Base-by-base conservation (phyloP, 1,139 yeast species). In the Citeromyces siamensis region DNA sequence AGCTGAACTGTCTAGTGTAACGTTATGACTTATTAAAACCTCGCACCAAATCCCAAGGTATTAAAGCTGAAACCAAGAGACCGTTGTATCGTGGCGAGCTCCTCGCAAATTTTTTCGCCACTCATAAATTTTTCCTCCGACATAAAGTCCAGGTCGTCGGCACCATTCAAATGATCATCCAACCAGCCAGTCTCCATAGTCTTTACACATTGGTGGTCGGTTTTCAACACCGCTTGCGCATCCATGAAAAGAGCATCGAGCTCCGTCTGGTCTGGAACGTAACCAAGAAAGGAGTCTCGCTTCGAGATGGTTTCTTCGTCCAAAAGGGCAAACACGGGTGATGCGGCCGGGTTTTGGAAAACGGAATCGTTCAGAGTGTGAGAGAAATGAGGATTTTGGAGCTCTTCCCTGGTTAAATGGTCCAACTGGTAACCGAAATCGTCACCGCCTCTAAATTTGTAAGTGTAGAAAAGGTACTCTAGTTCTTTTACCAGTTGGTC, bases 111-210 rank as follows among this genome's bases (percentile, higher is more conserved):
- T 17, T 26, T 26, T 26, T 26, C 31, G 3, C 31, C 31, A 26
- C 31, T 26, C 31, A 26, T 26, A 26, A 26, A 26, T 17, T 26
- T 26, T 17, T 26, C 31, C 31, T 26, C 31, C 16, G 31, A 26
- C 9, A 26, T 14, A 26, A 13, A 26, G 8, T 26, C 31, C 17
- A 26, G 17, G 16, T 26, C 31, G 31, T 26, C 31, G 17, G 12
- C 17, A 9, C 31, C 31, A n/a, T 8, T 6, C 16, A 26, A 26
- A n/a, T n/a, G n/a, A 26, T 26, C 31, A 6, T 9, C 17, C 6
- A 12, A 7, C 31, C 31, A 26, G 14, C 14, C 7, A 5, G 5
- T 5, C 8, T 26, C 17, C n/a, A n/a, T n/a, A n/a, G n/a, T n/a
- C n/a, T n/a, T n/a, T n/a, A n/a, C n/a, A n/a, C n/a, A n/a, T n/a